Evolutionary conservation across 306 rosid species (phyloP).

Genomic region (Cicer arietinum): DNA sequence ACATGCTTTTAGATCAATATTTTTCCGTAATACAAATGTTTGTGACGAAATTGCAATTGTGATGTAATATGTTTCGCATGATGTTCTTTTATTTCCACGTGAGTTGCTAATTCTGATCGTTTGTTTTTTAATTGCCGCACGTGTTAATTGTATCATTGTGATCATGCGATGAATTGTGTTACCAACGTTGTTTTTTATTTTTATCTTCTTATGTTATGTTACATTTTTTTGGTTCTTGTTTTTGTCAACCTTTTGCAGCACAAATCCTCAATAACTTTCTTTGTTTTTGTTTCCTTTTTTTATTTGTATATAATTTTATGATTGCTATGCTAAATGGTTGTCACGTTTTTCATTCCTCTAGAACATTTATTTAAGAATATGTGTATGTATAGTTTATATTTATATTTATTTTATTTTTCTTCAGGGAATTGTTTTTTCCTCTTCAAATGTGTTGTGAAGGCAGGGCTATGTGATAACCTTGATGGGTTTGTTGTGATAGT

Average conservation of each 20-base stretch:
- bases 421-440: slow-evolving; percentile 37
- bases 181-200: background rate
- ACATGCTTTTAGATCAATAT: too few relatives aligned
- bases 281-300: background rate
- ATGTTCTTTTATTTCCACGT: slow-evolving; percentile 9
- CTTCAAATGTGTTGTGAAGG: slow-evolving; percentile 28
- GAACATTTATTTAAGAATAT: slow-evolving; percentile 9
- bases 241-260: slow-evolving; percentile 12
- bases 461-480: slow-evolving; percentile 14
- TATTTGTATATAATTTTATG: background rate
- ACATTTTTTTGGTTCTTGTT: background rate
- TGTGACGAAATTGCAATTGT: too few relatives aligned
- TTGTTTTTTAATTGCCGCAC: slow-evolving; percentile 37
- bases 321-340: background rate
- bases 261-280: slow-evolving; percentile 9
- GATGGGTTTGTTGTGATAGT: slow-evolving; percentile 20
- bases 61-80: background rate
- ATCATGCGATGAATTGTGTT: slow-evolving; percentile 26
- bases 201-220: background rate
- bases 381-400: background rate
- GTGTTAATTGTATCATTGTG: slow-evolving; percentile 10
- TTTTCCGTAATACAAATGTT: too few relatives aligned
- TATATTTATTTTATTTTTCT: slow-evolving; percentile 27
- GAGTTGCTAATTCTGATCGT: slow-evolving; percentile 19
- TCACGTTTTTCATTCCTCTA: background rate